Conservation (phyloP, 805 yeast species). For the Priceomyces carsonii region DNA sequence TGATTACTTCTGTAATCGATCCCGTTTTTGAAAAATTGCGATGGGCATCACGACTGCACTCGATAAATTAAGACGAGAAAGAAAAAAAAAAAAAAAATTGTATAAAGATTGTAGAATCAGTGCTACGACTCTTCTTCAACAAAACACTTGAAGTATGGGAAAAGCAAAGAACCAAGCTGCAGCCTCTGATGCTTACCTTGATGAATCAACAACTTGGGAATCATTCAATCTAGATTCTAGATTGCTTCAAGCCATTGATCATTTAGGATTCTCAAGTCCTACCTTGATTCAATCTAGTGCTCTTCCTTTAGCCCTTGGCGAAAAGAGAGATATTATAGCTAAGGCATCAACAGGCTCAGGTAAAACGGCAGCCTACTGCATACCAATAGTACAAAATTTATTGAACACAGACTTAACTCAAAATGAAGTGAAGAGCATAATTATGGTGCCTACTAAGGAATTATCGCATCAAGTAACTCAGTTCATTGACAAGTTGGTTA, state of each 20-base stretch:
- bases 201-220: slow-evolving; percentile 70
- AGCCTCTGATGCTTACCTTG: slow-evolving; percentile 69
- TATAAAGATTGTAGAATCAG: background rate
- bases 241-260: slow-evolving; percentile 77
- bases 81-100: slow-evolving; percentile 5
- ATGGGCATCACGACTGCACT: slow-evolving; percentile 9
- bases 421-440: slow-evolving; percentile 53
- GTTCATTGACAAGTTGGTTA: slow-evolving; percentile 66
- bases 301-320: slow-evolving; percentile 88
- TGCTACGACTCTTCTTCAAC: background rate
- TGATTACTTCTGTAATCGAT: too few species aligned
- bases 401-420: slow-evolving; percentile 42
- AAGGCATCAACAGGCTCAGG: slow-evolving; percentile 96
- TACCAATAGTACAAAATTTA: slow-evolving; percentile 83
- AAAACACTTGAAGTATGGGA: slow-evolving; percentile 3
- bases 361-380: slow-evolving; percentile 85
- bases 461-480: slow-evolving; percentile 80
- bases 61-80: slow-evolving; percentile 1
- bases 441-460: slow-evolving; percentile 92
- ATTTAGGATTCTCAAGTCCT: slow-evolving; percentile 79
- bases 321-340: slow-evolving; percentile 89
- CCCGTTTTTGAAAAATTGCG: too few species aligned
- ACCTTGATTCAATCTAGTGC: slow-evolving; percentile 89
- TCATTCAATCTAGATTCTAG: slow-evolving; percentile 81
- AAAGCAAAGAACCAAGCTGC: slow-evolving; percentile 11